phyloP scores from a whole-genome alignment of 2,329 filamentous ascomycete genomes.

The Pseudocercospora vitis region DNA sequence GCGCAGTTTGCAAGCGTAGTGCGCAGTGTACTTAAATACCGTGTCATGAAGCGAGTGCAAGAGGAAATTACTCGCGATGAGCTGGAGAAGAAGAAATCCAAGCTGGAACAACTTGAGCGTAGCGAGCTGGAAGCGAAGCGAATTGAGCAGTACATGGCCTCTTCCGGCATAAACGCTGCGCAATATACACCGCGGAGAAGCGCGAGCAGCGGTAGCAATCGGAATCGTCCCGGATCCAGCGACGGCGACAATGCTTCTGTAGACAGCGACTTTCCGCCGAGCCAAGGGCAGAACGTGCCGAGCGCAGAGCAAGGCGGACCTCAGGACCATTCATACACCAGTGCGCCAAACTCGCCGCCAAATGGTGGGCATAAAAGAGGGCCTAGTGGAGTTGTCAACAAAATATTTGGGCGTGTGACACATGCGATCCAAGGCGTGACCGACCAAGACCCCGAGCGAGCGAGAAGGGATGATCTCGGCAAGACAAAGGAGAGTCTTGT shows the following conservation, averaged over 20 bases:
- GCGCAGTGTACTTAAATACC: constrained; percentile 80
- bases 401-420: constrained; percentile 91
- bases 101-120: constrained; percentile 85
- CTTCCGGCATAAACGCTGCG: constrained; percentile 59
- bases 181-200: constrained; percentile 66
- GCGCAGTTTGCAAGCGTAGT: constrained; percentile 97
- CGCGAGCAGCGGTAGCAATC: constrained; percentile 41
- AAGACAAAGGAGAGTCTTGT: constrained; percentile 88
- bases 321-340: constrained; percentile 38
- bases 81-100: constrained; percentile 76
- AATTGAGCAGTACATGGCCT: constrained; percentile 87
- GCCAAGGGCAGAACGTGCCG: constrained; percentile 58
- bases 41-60: constrained; percentile 90
- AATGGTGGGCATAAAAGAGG: constrained; percentile 67
- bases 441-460: constrained; percentile 92
- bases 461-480: constrained; percentile 86
- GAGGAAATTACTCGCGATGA: constrained; percentile 97
- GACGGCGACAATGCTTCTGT: constrained; percentile 82
- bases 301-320: constrained; percentile 68
- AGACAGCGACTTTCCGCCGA: constrained; percentile 93
- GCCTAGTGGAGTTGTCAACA: constrained; percentile 81
- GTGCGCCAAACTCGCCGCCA: constrained; percentile 30
- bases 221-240: constrained; percentile 27
- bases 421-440: constrained; percentile 96
- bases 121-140: constrained; percentile 91